These are phyloP conservation scores for Carex parvula DNA, from an alignment of 176 grass and related monocot genomes.

Conservation along the genomic window DNA sequence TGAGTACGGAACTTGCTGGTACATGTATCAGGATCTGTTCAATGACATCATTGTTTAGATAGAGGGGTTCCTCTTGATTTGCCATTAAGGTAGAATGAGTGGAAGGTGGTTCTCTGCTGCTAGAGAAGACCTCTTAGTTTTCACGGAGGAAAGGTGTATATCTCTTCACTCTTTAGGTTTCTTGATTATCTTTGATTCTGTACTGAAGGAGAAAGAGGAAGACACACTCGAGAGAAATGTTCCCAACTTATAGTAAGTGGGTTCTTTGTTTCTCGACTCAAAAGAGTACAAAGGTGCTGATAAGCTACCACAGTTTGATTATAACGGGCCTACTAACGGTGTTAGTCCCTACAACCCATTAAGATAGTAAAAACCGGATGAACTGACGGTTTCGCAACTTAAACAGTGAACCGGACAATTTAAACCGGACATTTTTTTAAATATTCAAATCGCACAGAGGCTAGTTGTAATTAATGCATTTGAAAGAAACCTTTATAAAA, in stretches of 20 bases:
- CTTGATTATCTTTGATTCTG: not conserved
- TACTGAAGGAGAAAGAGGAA: not conserved
- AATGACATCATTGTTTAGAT: not conserved
- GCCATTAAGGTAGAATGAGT: too few relatives aligned
- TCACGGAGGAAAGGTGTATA: not conserved
- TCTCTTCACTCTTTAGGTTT: not conserved
- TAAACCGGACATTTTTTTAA: too few relatives aligned
- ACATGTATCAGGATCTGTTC: not conserved
- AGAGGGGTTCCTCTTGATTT: too few relatives aligned
- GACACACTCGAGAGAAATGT: not conserved
- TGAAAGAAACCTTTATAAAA: too few relatives aligned
- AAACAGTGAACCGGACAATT: too few relatives aligned
- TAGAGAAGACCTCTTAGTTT: not conserved
- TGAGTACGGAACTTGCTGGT: not conserved
- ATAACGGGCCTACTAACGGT: not conserved
- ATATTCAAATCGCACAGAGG: too few relatives aligned
- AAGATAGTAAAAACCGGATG: not conserved
- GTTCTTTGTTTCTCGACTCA: too few relatives aligned
- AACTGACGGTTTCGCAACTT: too few relatives aligned
- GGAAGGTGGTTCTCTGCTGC: not conserved
- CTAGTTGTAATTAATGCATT: too few relatives aligned
- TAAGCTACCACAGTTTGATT: not conserved
- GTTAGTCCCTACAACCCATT: not conserved
- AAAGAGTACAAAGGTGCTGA: not conserved
- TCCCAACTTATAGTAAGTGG: not conserved